A percentile compares a stretch with the other conserved stretches of the same genome.
Conservation (phyloP, 306 rosid genomes). For the Glycine soja region DNA sequence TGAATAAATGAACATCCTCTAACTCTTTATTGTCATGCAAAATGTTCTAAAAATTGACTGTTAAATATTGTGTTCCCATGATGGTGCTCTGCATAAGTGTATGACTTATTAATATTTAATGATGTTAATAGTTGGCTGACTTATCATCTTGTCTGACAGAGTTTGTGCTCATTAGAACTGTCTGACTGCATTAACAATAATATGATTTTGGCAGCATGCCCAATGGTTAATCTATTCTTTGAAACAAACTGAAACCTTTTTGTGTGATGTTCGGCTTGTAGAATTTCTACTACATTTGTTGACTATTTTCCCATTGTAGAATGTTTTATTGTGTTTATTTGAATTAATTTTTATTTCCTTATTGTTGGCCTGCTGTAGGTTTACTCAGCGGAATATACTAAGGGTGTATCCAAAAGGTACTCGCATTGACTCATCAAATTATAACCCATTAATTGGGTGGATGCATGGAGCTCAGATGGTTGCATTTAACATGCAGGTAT, state of each 20-base stretch:
- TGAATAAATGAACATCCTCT: conserved; percentile 21
- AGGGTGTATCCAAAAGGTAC: conserved; percentile 96
- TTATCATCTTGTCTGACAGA: no score
- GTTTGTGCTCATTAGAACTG: conserved; percentile 11
- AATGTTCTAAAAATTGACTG: conserved; percentile 25
- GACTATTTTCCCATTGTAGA: not conserved
- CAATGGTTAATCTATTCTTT: no score
- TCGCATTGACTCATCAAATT: conserved; percentile 95
- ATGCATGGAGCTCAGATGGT: conserved; percentile 99
- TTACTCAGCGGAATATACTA: conserved; percentile 89
- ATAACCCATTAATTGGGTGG: conserved; percentile 97
- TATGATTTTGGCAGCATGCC: no score
- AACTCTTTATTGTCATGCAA: conserved; percentile 29
- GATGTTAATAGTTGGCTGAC: no score
- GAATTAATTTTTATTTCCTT: conserved; percentile 17
- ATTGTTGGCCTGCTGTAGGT: conserved; percentile 59
- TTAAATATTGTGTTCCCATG: not conserved
- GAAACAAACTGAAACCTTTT: no score
- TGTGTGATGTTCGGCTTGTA: not conserved
- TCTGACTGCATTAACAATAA: not conserved
- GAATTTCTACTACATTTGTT: not conserved
- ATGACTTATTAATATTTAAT: not conserved
- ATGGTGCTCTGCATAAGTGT: not conserved
- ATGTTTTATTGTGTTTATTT: not conserved
- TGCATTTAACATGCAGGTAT: conserved; percentile 99